Base-by-base conservation (phyloP, 2,329 filamentous ascomycete species). In the Fusarium stilboides region DNA sequence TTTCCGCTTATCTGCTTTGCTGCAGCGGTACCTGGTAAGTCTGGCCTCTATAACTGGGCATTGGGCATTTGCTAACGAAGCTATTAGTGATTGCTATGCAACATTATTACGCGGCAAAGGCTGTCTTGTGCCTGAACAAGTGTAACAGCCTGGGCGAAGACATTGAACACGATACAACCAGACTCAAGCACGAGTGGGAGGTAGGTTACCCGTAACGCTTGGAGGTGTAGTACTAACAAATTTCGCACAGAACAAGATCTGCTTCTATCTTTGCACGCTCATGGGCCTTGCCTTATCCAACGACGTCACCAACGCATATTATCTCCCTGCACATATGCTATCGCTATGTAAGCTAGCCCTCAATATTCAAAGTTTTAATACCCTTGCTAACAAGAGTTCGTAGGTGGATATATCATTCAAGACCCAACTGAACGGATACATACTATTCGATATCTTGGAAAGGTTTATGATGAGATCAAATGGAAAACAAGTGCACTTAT, bases 1-100 rank as follows among this genome's bases (percentile, higher is more conserved):
- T 62, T 62, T 45, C 45, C 58, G 0, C 8, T 28, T 0, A 15
- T 54, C 9, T 62, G 13, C 9, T 62, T 54, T 19, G 26, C 40
- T 14, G 33, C 39, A 1, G 22, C 58, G 1, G 57, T 54, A 3
- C 58, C 58, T 19, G 45, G 58, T 62, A n/a, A 50, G 43, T 40
- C 3, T 1, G 9, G 0, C 2, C 0, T 24, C 3, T 5, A 4
- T 0, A 1, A 0, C 5, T 10, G 0, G 3, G 0, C 4, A 31
- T 31, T 12, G 9, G 5, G 5, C 28, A 4, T n/a, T 5, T 9
- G 19, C 39, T 62, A 12, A 62, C 3, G 12, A 31, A 31, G 28
- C 0, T 8, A 7, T 1, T 0, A 62, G 58, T 62, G 3, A 28
- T 62, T 22, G 56, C 44, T 1, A 61, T 62, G 45, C 58, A 62